phyloP scores from a whole-genome alignment of 352 stramenopile species.

The Halophytophthora batemanensis region DNA sequence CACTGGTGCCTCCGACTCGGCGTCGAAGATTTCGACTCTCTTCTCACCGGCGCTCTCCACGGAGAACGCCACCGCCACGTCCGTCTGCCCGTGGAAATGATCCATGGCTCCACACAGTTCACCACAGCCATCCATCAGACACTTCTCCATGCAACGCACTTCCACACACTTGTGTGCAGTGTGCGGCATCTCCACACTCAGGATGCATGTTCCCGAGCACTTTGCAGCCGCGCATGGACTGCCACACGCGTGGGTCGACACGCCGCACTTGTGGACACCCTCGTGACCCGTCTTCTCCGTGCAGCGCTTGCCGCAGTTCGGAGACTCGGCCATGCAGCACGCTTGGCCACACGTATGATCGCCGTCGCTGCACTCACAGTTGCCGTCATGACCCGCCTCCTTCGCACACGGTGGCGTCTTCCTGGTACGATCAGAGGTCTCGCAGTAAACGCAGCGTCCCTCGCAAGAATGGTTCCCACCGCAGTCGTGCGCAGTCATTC shows the following conservation, averaged over 20 bases:
- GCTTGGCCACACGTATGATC: slow-evolving; percentile 60
- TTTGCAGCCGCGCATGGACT: slow-evolving; percentile 38
- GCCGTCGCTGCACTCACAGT: slow-evolving; percentile 55
- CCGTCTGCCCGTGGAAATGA: slow-evolving; percentile 65
- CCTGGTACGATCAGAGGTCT: slow-evolving; percentile 11
- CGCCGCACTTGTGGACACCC: slow-evolving; percentile 48
- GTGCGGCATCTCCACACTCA: slow-evolving; percentile 51
- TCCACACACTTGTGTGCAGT: slow-evolving; percentile 61
- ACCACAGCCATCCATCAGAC: slow-evolving; percentile 57
- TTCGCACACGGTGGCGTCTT: slow-evolving; percentile 45
- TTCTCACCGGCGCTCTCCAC: slow-evolving; percentile 47
- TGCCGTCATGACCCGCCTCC: slow-evolving; percentile 58
- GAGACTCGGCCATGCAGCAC: slow-evolving; percentile 38
- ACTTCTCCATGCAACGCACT: slow-evolving; percentile 51
- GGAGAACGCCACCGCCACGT: slow-evolving; percentile 43
- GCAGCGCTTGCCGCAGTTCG: slow-evolving; percentile 56
- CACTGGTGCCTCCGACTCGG: slow-evolving; percentile 26
- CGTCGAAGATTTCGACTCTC: slow-evolving; percentile 35
- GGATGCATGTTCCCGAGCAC: slow-evolving; percentile 44
- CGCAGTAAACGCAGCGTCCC: slow-evolving; percentile 51
- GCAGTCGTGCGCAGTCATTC: slow-evolving; percentile 41
- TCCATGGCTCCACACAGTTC: slow-evolving; percentile 42
- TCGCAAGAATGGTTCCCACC: slow-evolving; percentile 43
- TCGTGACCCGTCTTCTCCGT: slow-evolving; percentile 40
- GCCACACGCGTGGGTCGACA: slow-evolving; percentile 55